Base-by-base conservation (phyloP, 83 land plant species). In the Larix sibirica region DNA sequence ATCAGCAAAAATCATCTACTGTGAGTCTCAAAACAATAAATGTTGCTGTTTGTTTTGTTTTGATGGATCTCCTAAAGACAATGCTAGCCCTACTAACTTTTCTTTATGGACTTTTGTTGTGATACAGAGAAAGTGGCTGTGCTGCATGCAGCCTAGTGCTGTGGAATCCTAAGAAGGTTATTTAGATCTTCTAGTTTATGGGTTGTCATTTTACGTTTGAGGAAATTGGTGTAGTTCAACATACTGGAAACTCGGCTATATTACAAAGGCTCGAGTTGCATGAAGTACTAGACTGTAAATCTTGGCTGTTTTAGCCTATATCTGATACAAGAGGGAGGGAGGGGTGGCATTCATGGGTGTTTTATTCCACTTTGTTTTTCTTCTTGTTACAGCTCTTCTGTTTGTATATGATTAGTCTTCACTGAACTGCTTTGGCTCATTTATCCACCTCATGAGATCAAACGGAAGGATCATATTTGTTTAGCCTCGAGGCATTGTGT, bases 101-200 rank as follows among this genome's bases (percentile, higher is more conserved):
- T 71, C 47, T 73, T n/a, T 40, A 18, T 36, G 44, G 18, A 3
- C n/a, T 73, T 73, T 73, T 73, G n/a, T 44, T 73, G n/a, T 44
- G 56, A 50, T 73, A 54, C 77, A 73, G 77, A 73, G 77, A 44
- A 73, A 44, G 77, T 73, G 77, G 77, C 77, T 73, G n/a, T 73
- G 77, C 77, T 73, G 77, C 77, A 73, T 73, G 77, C 77, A 42
- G 77, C 77, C 77, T 10, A 73, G 77, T 42, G 54, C 54, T 20
- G 77, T 73, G 56, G 77, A 73, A 50, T 73, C 77, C 24, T 73
- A 73, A 36, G 54, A 44, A 73, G 2, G 13, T 73, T 38, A 44
- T 73, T 44, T 42, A 42, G 56, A 42, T 73, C 16, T n/a, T 73
- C 9, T 73, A 73, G 77, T 13, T n/a, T 73, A n/a, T 42, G 54